Percentiles rank a stretch among this genome's conserved stretches.
phyloP scores from a whole-genome alignment of 2,329 filamentous ascomycete genomes.

The Claviceps africana region DNA sequence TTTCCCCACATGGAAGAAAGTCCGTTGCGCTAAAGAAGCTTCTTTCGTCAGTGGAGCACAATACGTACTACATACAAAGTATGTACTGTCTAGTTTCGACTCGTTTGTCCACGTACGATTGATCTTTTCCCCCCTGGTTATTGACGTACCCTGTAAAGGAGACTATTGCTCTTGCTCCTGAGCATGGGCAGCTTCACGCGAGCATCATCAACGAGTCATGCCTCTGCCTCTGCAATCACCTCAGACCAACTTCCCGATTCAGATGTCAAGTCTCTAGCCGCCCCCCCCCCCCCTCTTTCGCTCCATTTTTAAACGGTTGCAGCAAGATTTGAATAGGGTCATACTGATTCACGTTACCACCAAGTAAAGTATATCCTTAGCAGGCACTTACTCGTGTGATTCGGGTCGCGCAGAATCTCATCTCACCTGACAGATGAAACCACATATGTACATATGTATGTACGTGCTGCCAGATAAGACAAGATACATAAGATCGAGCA shows the following conservation, averaged over 20 bases:
- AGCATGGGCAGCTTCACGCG: background rate
- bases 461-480: background rate
- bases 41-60: background rate
- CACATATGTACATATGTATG: too few species aligned
- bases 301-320: background rate
- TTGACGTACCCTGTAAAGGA: background rate
- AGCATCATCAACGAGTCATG: conserved; percentile 1
- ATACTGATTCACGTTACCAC: background rate
- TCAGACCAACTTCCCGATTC: conserved; percentile 1
- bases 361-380: too few species aligned
- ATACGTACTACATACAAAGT: too few species aligned
- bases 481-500: background rate
- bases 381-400: background rate
- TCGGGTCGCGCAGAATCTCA: background rate
- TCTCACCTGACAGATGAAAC: background rate
- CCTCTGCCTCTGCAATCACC: background rate
- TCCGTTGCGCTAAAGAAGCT: background rate
- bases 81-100: background rate
- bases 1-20: background rate
- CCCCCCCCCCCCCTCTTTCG: background rate
- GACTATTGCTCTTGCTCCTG: background rate
- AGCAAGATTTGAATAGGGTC: background rate
- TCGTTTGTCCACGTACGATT: background rate
- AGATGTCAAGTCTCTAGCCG: background rate
- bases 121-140: background rate